phyloP scores from a whole-genome alignment of 192 early-diverging fungal genomes.

The Radiomyces spectabilis region DNA sequence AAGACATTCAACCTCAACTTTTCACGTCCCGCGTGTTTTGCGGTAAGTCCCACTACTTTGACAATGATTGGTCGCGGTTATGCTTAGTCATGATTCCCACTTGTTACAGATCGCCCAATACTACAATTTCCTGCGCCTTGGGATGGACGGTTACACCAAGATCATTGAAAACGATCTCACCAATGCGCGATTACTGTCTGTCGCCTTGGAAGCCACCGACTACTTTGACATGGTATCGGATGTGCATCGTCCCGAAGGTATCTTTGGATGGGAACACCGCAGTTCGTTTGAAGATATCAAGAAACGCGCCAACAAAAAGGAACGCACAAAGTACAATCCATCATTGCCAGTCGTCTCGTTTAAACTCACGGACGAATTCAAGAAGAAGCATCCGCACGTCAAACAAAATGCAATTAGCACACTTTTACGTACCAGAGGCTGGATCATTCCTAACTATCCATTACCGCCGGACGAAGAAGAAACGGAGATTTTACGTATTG shows the following conservation, averaged over 20 bases:
- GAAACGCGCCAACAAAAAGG: too few species aligned
- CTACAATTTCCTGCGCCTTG: conserved; percentile 72
- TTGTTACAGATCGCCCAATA: conserved; percentile 80
- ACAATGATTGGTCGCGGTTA: too few species aligned
- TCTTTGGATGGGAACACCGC: too few species aligned
- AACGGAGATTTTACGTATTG: conserved; percentile 56
- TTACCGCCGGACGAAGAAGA: conserved; percentile 37
- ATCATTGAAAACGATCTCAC: conserved; percentile 55
- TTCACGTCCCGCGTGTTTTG: too few species aligned
- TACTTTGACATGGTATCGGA: too few species aligned
- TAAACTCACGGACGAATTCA: conserved; percentile 27
- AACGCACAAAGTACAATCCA: too few species aligned
- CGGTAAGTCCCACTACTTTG: too few species aligned
- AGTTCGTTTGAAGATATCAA: too few species aligned
- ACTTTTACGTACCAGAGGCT: conserved; percentile 51
- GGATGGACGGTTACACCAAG: conserved; percentile 55
- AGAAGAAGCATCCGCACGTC: background rate
- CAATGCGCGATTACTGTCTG: conserved; percentile 47
- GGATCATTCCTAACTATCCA: conserved; percentile 70
- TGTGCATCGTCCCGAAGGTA: too few species aligned
- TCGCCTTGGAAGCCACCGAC: conserved; percentile 30
- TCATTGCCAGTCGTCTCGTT: conserved; percentile 59
- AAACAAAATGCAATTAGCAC: background rate
- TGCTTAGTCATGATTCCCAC: too few species aligned
- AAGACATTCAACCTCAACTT: too few species aligned